Base-by-base conservation (phyloP, 1,139 yeast genomes). In the Nakaseomyces nivariensis region DNA sequence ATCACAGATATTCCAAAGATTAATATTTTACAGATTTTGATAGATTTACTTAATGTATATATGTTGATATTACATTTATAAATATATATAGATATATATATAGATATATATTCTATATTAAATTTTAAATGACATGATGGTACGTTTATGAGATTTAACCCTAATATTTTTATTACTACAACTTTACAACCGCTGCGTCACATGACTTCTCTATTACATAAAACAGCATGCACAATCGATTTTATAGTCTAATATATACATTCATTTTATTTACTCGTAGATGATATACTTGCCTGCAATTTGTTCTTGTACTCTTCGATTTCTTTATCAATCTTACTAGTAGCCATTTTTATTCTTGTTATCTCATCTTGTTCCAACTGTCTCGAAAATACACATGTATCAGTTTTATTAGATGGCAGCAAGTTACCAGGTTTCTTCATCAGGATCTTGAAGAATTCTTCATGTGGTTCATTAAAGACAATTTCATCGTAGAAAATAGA, bases 381-480 rank as follows among this genome's bases (percentile, higher is more conserved):
- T 54, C 69, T 74, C 17, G 79, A 72, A 58, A 78, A 81, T 42
- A 67, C 65, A 47, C 64, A 61, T 17, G 72, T 73, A 45, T 71
- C 75, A 2, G 76, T 61, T 51, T 79, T 73, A 53, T 74, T 75
- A 49, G 79, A 77, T 0, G 95, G 94, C 45, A 89, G 68, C 49
- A 84, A 61, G 48, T 87, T 85, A 32, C 88, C 83, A 1, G 97
- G 95, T 52, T 77, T 75, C 44, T 76, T 69, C 8, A 96, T 87
- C 59, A 92, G 73, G 6, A 82, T 71, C 56, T 85, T 57, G 53
- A 92, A 90, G 67, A 89, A 79, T 31, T 77, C 76, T 59, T 92
- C 97, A 1, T 97, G 89, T 2, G 99, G 99, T 64, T 92, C 99
- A 63, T 86, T 89, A 63, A 94, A 92, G 9, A 92, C 96, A 37